A percentile compares a stretch with the other conserved stretches of the same genome.
These are phyloP conservation scores for Fusarium sp. DNA, from an alignment of 2,329 filamentous ascomycete species.

Conservation along the genomic window DNA sequence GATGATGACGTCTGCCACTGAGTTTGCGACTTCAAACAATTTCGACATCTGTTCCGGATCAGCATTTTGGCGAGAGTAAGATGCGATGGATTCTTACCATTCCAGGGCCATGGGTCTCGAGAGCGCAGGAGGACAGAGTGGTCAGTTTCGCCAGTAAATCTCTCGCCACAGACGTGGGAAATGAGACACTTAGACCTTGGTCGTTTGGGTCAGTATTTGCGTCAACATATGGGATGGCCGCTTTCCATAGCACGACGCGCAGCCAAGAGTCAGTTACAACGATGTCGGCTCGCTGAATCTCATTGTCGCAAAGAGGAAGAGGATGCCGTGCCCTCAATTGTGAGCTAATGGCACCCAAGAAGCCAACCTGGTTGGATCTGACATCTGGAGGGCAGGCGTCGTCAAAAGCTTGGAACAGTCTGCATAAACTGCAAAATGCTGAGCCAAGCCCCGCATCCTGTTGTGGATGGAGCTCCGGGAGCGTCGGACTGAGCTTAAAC, in stretches of 20 bases:
- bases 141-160: conserved; percentile 12
- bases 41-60: conserved; percentile 4
- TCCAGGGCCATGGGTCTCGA: conserved; percentile 18
- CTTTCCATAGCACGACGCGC: conserved; percentile 22
- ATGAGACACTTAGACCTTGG: conserved; percentile 14
- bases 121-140: conserved; percentile 11
- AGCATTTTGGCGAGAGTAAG: neutral
- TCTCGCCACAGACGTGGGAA: conserved; percentile 17
- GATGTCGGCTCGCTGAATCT: conserved; percentile 13
- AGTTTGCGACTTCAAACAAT: conserved; percentile 25
- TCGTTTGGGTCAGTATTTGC: conserved; percentile 15
- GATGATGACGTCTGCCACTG: conserved; percentile 21
- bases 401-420: conserved; percentile 19
- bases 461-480: neutral
- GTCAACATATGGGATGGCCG: conserved; percentile 10
- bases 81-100: neutral
- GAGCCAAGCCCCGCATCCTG: neutral
- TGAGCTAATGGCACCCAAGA: conserved; percentile 14
- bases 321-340: neutral
- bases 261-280: conserved; percentile 23
- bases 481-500: conserved; percentile 21
- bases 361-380: neutral
- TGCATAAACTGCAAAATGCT: conserved; percentile 20
- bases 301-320: conserved; percentile 9
- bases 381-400: conserved; percentile 13